Conservation (phyloP, 2,329 filamentous ascomycete genomes). For the Ophiognomonia clavigignenti-juglandacearum region DNA sequence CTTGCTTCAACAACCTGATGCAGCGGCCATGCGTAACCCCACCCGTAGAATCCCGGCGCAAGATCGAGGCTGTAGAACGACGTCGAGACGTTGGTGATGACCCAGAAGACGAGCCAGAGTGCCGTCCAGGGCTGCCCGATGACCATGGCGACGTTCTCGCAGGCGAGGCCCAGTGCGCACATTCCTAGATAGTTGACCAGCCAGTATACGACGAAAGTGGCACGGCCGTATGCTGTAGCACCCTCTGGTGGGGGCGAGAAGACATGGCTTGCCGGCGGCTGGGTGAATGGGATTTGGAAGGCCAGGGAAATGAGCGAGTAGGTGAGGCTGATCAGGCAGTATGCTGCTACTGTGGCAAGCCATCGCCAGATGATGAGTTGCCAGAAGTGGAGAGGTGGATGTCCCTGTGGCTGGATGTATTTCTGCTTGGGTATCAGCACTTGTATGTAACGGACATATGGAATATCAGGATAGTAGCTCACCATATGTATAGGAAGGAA, state of each 20-base stretch:
- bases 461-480: conserved; percentile 2
- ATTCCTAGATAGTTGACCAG: conserved; percentile 60
- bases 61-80: conserved; percentile 56
- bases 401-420: conserved; percentile 49
- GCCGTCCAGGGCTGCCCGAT: conserved; percentile 55
- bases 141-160: conserved; percentile 61
- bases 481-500: conserved; percentile 58
- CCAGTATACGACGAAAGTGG: conserved; percentile 58
- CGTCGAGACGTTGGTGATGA: conserved; percentile 60
- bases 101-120: conserved; percentile 63
- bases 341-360: conserved; percentile 49
- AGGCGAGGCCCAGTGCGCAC: conserved; percentile 57
- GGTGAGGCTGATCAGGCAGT: conserved; percentile 56
- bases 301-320: conserved; percentile 61
- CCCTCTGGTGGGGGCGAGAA: conserved; percentile 39
- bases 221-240: conserved; percentile 50
- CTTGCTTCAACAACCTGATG: conserved; percentile 57
- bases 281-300: conserved; percentile 58
- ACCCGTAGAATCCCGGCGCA: conserved; percentile 53
- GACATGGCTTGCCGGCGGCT: conserved; percentile 34
- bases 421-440: conserved; percentile 23
- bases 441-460: background rate
- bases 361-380: conserved; percentile 57
- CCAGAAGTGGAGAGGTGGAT: conserved; percentile 52
- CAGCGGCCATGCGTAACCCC: conserved; percentile 61